Conservation (phyloP, 768 basidiomycete species). For the Hemileccinum rubropunctum region DNA sequence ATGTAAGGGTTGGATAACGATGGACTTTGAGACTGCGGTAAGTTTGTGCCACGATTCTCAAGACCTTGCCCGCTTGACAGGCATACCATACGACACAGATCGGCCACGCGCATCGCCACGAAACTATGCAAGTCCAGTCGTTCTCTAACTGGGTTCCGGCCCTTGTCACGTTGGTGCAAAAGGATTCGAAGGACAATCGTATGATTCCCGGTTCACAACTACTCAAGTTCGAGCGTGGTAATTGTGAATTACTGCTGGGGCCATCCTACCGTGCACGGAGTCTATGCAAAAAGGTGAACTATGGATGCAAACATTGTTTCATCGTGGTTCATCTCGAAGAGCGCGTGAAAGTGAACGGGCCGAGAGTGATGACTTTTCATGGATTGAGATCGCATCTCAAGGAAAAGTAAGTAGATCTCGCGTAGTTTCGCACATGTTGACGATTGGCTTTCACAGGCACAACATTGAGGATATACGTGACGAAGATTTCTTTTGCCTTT, state of each 20-base stretch:
- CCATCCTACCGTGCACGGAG: slow-evolving; percentile 19
- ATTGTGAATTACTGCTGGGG: slow-evolving; percentile 15
- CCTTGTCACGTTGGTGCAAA: not conserved
- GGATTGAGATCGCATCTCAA: slow-evolving; percentile 63
- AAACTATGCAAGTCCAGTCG: slow-evolving; percentile 43
- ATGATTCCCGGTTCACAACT: not conserved
- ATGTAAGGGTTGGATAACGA: slow-evolving; percentile 47
- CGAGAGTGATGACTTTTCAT: slow-evolving; percentile 45
- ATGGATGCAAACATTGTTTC: slow-evolving; percentile 55
- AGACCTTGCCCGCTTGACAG: not conserved
- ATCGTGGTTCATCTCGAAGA: not conserved
- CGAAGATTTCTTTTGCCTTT: slow-evolving; percentile 48
- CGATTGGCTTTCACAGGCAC: slow-evolving; percentile 41
- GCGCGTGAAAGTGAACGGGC: not conserved
- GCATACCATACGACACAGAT: slow-evolving; percentile 34
- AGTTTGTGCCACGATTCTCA: slow-evolving; percentile 12
- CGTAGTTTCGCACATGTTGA: slow-evolving; percentile 3
- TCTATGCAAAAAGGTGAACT: slow-evolving; percentile 37
- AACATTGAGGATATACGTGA: slow-evolving; percentile 44
- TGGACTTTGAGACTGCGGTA: slow-evolving; percentile 50
- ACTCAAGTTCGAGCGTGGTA: slow-evolving; percentile 27
- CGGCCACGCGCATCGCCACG: slow-evolving; percentile 65
- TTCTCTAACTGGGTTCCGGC: not conserved
- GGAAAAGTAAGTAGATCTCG: slow-evolving; percentile 45
- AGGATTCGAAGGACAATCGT: too few species aligned